A percentile compares a stretch with the other conserved stretches of the same genome.
Conservation (phyloP, 805 yeast genomes). For the Ogataea corticis region DNA sequence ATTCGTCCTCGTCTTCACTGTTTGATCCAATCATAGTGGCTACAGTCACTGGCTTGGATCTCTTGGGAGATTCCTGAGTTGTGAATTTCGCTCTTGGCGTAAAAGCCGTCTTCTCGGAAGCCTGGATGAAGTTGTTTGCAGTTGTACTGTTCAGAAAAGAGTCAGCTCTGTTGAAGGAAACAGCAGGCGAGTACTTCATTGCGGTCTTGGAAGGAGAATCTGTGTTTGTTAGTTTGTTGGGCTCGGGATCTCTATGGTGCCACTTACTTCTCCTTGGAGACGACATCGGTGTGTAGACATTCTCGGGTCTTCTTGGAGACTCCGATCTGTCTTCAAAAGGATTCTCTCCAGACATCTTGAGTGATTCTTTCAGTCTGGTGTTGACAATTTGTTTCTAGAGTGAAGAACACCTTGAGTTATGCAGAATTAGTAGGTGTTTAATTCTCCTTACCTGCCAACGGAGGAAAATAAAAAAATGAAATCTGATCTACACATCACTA, state of each 20-base stretch:
- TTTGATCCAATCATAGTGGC: conserved; percentile 49
- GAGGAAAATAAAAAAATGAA: neutral
- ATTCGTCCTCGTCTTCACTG: conserved; percentile 38
- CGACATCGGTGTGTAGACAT: conserved; percentile 30
- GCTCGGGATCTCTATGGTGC: neutral
- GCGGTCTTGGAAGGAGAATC: conserved; percentile 40
- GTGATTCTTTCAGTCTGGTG: neutral
- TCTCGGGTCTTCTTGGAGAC: conserved; percentile 35
- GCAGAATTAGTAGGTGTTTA: conserved; percentile 4
- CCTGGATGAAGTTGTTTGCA: conserved; percentile 40
- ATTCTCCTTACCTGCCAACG: neutral
- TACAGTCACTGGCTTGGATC: conserved; percentile 51
- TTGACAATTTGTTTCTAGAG: no score
- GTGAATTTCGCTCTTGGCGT: conserved; percentile 71
- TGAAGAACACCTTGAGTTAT: no score
- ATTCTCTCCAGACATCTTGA: conserved; percentile 27
- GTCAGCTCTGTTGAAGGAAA: conserved; percentile 38
- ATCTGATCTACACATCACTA: conserved; percentile 1
- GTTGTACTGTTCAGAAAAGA: conserved; percentile 33
- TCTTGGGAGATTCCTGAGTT: conserved; percentile 68
- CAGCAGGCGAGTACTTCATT: conserved; percentile 45
- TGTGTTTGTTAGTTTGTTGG: conserved; percentile 9
- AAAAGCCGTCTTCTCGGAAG: conserved; percentile 41
- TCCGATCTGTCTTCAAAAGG: conserved; percentile 27
- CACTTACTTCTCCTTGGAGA: conserved; percentile 33